Evolutionary conservation across 768 basidiomycete species (phyloP), one percentile per base, ranked within the genome.

Genomic region (Boletus tomentosulus): DNA sequence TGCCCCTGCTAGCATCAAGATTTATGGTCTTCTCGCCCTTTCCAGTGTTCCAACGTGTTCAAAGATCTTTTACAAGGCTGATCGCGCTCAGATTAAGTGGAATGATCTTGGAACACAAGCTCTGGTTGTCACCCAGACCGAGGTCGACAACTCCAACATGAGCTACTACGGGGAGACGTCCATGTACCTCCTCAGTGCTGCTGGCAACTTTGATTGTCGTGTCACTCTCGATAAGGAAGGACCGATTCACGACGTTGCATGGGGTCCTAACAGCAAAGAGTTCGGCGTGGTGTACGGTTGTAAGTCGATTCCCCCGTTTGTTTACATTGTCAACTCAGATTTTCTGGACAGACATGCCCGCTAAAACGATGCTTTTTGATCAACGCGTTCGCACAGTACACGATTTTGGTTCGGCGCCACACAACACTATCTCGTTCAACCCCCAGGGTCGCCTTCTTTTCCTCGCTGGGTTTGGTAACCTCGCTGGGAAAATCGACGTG

Each of bases 121-220:
- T 2, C 76, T 99, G 51, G 80, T 98, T 55, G 73, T 98, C 35
- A 95, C 96, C 0, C 92, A 95, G 65, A 96, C 95, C 4, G 97
- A 99, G 63, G 95, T 98, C 50, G 96, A 99, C 66, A 92, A 91
- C 67, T 87, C 91, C 44, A 96, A 96, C 71, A 97, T 91, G 81
- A 94, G 87, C 64, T 99, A 99, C 71, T 99, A 98, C 61, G 97
- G 97, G 50, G 96, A 98, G 76, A 97, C 95, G 3, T 91, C 92
- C 49, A 75, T 99, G 64, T 98, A 96, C 73, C 79, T 98, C 13
- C 82, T 98, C 57, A 93, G 87, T 58, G 85, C 93, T 16, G 87
- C 92, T 9, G 95, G 96, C 15, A 90, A 92, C 61, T 98, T 94
- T 62, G 95, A 98, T 67, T 92, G 91, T 66, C 79, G 92, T 28